Evolutionary conservation across 176 grass and related monocot species (phyloP).

Genomic region (Bonia amplexicaulis): DNA sequence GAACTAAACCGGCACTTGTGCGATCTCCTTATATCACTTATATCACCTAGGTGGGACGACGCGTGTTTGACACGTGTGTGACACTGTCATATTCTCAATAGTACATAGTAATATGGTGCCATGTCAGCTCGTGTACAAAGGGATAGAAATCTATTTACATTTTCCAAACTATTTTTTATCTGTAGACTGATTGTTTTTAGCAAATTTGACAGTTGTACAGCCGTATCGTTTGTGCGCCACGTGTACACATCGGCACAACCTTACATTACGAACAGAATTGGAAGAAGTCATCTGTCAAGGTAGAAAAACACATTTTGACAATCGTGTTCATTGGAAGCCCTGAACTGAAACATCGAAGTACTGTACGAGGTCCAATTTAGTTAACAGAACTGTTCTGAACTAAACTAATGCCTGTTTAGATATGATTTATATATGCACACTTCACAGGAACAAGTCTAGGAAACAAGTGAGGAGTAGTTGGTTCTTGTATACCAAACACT

Average conservation of each 20-base stretch:
- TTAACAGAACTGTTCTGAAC: conserved; percentile 35
- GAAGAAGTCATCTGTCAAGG: background rate
- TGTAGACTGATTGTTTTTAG: background rate
- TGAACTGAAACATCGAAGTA: conserved; percentile 14
- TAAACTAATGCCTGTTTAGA: conserved; percentile 44
- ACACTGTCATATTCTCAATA: background rate
- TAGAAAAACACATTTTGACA: background rate
- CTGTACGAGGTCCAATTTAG: conserved; percentile 2
- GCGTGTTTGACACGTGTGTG: background rate
- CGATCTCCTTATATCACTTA: background rate
- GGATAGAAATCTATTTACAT: background rate
- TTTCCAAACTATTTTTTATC: background rate
- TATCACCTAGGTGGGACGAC: background rate
- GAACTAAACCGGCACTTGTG: background rate
- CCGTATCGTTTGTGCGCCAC: background rate
- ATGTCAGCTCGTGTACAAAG: background rate
- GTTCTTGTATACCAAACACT: conserved; percentile 57
- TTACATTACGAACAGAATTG: background rate
- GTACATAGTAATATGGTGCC: background rate
- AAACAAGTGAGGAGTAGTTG: conserved; percentile 72
- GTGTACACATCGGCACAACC: background rate
- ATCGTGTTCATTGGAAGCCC: background rate
- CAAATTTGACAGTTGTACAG: background rate
- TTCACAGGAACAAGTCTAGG: conserved; percentile 36
- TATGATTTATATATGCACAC: conserved; percentile 52